Evolutionary conservation across 2,329 filamentous ascomycete species (phyloP).

Genomic region (Fusarium sp.): DNA sequence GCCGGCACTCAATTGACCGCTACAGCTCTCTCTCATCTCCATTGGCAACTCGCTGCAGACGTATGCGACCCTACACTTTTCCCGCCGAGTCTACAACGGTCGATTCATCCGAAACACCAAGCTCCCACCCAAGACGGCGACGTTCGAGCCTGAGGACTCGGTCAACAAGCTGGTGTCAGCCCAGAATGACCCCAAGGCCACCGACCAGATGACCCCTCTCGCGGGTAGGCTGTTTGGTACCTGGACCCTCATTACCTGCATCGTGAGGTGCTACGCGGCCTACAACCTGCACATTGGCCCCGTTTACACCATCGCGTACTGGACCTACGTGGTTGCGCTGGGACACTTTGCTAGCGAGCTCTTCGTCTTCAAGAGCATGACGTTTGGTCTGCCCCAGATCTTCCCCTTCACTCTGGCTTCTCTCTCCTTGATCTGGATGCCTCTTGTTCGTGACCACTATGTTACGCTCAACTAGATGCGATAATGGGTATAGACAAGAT

Average conservation of each 20-base stretch:
- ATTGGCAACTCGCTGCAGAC: slow-evolving; percentile 88
- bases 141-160: slow-evolving; percentile 64
- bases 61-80: slow-evolving; percentile 83
- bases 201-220: slow-evolving; percentile 77
- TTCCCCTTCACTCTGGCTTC: slow-evolving; percentile 67
- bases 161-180: slow-evolving; percentile 63
- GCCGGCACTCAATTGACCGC: slow-evolving; percentile 27
- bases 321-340: slow-evolving; percentile 84
- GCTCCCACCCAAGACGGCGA: slow-evolving; percentile 54
- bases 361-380: slow-evolving; percentile 80
- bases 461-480: slow-evolving; percentile 57
- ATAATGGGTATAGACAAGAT: background rate
- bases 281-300: slow-evolving; percentile 80
- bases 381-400: slow-evolving; percentile 67
- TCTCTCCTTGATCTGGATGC: slow-evolving; percentile 70
- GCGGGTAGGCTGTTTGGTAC: slow-evolving; percentile 86
- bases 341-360: slow-evolving; percentile 85
- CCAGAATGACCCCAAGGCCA: slow-evolving; percentile 58
- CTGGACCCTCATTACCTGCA: slow-evolving; percentile 83
- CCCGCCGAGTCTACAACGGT: slow-evolving; percentile 86
- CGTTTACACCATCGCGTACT: slow-evolving; percentile 83
- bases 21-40: slow-evolving; percentile 83
- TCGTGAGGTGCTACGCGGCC: slow-evolving; percentile 85
- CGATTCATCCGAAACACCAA: slow-evolving; percentile 65
- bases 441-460: slow-evolving; percentile 76